A percentile compares a stretch with the other conserved stretches of the same genome.
Evolutionary conservation across 2,329 filamentous ascomycete species (phyloP).

Genomic region (Fusarium setosum): DNA sequence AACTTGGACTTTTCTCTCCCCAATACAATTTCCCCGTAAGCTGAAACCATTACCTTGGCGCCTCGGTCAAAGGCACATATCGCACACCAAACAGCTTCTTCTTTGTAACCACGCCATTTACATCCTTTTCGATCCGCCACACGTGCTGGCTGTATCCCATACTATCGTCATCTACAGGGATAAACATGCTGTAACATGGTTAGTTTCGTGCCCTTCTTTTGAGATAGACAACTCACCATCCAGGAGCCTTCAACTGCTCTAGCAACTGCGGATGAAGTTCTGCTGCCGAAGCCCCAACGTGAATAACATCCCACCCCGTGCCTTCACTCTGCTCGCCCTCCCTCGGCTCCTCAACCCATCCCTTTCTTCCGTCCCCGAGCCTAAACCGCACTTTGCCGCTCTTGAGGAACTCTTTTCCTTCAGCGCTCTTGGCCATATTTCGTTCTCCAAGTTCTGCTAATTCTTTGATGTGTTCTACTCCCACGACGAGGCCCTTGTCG

Average conservation of each 20-base stretch:
- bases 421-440: slow-evolving; percentile 74
- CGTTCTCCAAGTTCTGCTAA: slow-evolving; percentile 70
- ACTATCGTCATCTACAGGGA: slow-evolving; percentile 73
- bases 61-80: slow-evolving; percentile 83
- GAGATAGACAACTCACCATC: slow-evolving; percentile 59
- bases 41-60: slow-evolving; percentile 54
- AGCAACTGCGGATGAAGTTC: slow-evolving; percentile 79
- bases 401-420: slow-evolving; percentile 70
- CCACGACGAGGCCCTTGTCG: slow-evolving; percentile 66
- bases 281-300: slow-evolving; percentile 88
- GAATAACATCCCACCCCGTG: slow-evolving; percentile 87
- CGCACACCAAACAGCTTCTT: slow-evolving; percentile 76
- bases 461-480: slow-evolving; percentile 78
- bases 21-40: background rate
- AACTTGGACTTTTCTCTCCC: background rate
- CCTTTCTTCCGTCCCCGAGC: slow-evolving; percentile 78
- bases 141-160: slow-evolving; percentile 69
- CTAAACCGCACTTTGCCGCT: slow-evolving; percentile 77
- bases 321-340: slow-evolving; percentile 60
- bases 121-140: slow-evolving; percentile 80
- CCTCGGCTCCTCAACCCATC: slow-evolving; percentile 61
- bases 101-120: slow-evolving; percentile 68
- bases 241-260: slow-evolving; percentile 82
- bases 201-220: background rate
- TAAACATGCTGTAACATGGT: slow-evolving; percentile 70